Evolutionary conservation across 192 early-diverging fungal genomes (phyloP).

Genomic region (Lobulomyces angularis): DNA sequence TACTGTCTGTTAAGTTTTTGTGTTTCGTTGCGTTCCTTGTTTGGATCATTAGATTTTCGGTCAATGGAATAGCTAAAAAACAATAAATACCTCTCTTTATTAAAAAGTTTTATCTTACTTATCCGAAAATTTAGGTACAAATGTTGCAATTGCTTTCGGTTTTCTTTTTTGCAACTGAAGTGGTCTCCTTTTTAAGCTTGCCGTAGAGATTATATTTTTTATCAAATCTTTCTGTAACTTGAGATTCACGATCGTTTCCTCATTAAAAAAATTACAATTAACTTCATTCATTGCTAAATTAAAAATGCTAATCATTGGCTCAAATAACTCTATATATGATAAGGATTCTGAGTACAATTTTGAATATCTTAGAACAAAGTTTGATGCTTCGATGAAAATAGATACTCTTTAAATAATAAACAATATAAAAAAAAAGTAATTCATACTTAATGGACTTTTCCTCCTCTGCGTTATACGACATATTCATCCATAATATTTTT

Average conservation of each 20-base stretch:
- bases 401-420: not conserved
- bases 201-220: too few relatives aligned
- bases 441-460: slow-evolving; percentile 19
- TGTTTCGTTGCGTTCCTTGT: slow-evolving; percentile 58
- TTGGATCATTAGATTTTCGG: slow-evolving; percentile 53
- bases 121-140: slow-evolving; percentile 83
- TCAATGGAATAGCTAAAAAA: slow-evolving; percentile 70
- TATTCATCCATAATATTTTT: slow-evolving; percentile 18
- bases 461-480: slow-evolving; percentile 15
- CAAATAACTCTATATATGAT: slow-evolving; percentile 20
- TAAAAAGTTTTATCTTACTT: slow-evolving; percentile 15
- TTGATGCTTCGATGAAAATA: slow-evolving; percentile 1
- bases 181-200: slow-evolving; percentile 39
- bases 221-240: not conserved
- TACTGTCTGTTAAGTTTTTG: slow-evolving; percentile 69
- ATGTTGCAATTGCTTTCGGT: slow-evolving; percentile 74
- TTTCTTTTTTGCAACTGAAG: slow-evolving; percentile 73
- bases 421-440: not conserved
- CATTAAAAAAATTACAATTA: slow-evolving; percentile 5
- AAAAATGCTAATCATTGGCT: not conserved
- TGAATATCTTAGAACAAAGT: slow-evolving; percentile 10
- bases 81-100: not conserved
- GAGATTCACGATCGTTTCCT: slow-evolving; percentile 4
- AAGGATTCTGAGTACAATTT: slow-evolving; percentile 12
- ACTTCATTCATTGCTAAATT: not conserved